Base-by-base conservation (phyloP, 2,329 filamentous ascomycete genomes). In the Phaeosphaeria sp. region DNA sequence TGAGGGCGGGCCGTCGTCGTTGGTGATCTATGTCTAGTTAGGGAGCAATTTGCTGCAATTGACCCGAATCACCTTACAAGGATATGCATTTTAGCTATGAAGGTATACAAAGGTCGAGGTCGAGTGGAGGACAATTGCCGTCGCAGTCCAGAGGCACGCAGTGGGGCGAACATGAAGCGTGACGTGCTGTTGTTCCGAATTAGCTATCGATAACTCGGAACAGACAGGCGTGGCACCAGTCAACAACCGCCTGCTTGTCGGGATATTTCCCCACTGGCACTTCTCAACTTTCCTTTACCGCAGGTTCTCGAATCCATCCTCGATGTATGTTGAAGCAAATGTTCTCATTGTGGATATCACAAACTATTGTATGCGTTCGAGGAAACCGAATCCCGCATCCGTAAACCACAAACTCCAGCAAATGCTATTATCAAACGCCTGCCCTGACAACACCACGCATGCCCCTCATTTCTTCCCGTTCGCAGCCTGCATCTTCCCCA, bases 1-100 rank as follows among this genome's bases (percentile, higher is more conserved):
- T 7, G 80, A 82, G n/a, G 82, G 82, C 17, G 82, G 82, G 42
- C 81, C 81, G 67, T 83, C 81, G 59, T 83, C 81, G 71, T 83
- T 83, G 15, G 80, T 82, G 9, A 83, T 74, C 81, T 83, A 56
- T 30, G 53, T 30, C 30, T 9, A 11, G 21, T 50, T 52, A 56
- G 41, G 9, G 57, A 46, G 52, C 43, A 52, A 54, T 60, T 54
- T 52, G 46, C 17, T 11, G 6, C 23, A 22, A 36, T 36, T 52
- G 11, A 13, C 6, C 42, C 3, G 20, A 5, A 5, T 6, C 17
- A n/a, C 30, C 70, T 54, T 70, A 77, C 75, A 30, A 78, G 73
- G 47, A 78, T 77, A 63, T 78, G 76, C 75, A 78, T 78, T 20
- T 59, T 72, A 52, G 11, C 23, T 48, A 22, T 41, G 47, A 20